Percentiles rank a stretch among this genome's conserved stretches.
Conservation (phyloP, 805 yeast genomes). For the Yarrowia osloensis region DNA sequence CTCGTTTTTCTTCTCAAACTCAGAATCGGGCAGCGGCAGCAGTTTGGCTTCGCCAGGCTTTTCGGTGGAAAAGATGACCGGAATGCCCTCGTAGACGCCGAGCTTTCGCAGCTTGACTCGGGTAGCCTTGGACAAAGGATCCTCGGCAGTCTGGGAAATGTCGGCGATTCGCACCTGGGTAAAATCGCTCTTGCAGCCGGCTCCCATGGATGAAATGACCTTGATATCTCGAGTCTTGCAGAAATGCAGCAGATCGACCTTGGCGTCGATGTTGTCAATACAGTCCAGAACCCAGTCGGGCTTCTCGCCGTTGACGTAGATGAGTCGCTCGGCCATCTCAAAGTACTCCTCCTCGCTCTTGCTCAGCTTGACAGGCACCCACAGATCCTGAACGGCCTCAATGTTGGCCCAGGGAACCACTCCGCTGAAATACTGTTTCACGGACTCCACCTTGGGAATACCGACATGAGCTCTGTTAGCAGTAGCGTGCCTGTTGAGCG, state of each 20-base stretch:
- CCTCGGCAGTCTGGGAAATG: constrained; percentile 87
- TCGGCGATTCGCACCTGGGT: constrained; percentile 88
- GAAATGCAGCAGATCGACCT: constrained; percentile 81
- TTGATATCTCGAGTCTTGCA: constrained; percentile 61
- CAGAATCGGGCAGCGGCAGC: constrained; percentile 81
- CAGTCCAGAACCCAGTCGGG: constrained; percentile 90
- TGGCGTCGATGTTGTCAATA: constrained; percentile 96
- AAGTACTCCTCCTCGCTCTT: constrained; percentile 59
- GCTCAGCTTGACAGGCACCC: constrained; percentile 45
- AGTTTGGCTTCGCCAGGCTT: constrained; percentile 95
- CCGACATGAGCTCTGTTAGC: constrained; percentile 94
- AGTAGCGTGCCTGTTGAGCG: constrained; percentile 91
- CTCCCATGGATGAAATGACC: constrained; percentile 94
- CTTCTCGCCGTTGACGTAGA: constrained; percentile 41
- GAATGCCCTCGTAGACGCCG: constrained; percentile 75
- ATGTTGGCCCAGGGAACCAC: constrained; percentile 94
- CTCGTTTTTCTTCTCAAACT: constrained; percentile 66
- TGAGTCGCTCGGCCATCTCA: constrained; percentile 58
- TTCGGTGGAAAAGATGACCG: constrained; percentile 90
- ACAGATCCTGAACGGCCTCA: constrained; percentile 74
- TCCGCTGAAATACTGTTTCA: constrained; percentile 63
- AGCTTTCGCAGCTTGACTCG: constrained; percentile 78
- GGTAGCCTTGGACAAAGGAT: constrained; percentile 84
- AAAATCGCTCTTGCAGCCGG: constrained; percentile 95
- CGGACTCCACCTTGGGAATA: constrained; percentile 79